A percentile compares a stretch with the other conserved stretches of the same genome.
phyloP scores from a whole-genome alignment of 257 asterid species.

The Prunella vulgaris region DNA sequence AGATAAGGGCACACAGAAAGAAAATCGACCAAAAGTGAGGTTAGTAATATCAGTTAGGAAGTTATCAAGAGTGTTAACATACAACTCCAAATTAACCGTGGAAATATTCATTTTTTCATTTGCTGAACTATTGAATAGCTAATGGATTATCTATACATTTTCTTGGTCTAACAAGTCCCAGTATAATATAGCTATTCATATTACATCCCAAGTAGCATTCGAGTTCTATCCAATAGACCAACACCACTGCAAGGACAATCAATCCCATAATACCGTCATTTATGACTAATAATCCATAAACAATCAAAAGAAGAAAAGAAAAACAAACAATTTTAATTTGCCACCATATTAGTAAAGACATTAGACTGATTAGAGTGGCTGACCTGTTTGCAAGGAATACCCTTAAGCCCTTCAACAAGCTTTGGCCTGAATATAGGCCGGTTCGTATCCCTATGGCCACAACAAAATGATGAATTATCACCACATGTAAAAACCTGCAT shows the following conservation, averaged over 20 bases:
- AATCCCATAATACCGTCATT: not conserved
- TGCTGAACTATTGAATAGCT: not conserved
- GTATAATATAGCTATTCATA: not conserved
- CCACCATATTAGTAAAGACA: not conserved
- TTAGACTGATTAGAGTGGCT: not conserved
- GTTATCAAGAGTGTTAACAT: not conserved
- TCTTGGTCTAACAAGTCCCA: not conserved
- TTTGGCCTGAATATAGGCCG: constrained; percentile 77
- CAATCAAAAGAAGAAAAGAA: not conserved
- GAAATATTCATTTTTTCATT: not conserved
- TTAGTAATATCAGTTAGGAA: not conserved
- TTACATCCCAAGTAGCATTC: not conserved
- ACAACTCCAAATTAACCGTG: not conserved
- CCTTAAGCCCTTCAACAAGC: constrained; percentile 65
- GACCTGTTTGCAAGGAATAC: constrained; percentile 78
- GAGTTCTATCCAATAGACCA: not conserved
- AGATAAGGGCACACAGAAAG: not conserved
- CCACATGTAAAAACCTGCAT: constrained; percentile 83
- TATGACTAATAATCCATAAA: not conserved
- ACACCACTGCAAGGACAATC: not conserved
- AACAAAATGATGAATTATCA: constrained; percentile 76
- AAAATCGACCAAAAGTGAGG: not conserved
- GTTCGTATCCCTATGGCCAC: constrained; percentile 68
- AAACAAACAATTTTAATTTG: not conserved
- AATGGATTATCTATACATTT: not conserved